Evolutionary conservation across 208 protist genomes (phyloP).

Genomic region (Acanthamoeba triangularis): DNA sequence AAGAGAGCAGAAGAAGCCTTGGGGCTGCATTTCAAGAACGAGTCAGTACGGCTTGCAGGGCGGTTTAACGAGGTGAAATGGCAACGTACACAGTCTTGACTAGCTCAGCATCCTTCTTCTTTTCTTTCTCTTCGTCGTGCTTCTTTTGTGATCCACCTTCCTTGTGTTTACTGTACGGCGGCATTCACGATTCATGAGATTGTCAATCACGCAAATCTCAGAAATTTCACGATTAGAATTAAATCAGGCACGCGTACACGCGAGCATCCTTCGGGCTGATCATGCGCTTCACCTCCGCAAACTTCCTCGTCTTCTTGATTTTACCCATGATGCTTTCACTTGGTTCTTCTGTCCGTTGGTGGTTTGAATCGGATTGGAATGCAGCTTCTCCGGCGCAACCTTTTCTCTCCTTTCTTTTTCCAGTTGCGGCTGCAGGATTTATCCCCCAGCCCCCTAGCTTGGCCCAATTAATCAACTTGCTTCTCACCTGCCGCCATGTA

Average conservation of each 20-base stretch:
- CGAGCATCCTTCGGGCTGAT: slow-evolving; percentile 88
- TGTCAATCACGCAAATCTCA: background rate
- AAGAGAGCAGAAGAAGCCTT: slow-evolving; percentile 93
- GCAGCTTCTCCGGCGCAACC: background rate
- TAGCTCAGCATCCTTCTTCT: slow-evolving; percentile 8
- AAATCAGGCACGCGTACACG: slow-evolving; percentile 27
- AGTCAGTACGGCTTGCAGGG: background rate
- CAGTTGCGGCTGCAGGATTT: background rate
- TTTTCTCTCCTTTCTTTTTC: slow-evolving; percentile 63
- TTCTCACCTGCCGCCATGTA: background rate
- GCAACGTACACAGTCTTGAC: slow-evolving; percentile 29
- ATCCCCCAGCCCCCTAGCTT: background rate
- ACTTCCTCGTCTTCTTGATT: slow-evolving; percentile 85
- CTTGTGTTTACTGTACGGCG: slow-evolving; percentile 2
- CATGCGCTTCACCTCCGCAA: slow-evolving; percentile 90
- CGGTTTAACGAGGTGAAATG: background rate
- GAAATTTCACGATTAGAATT: background rate
- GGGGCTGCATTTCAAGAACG: slow-evolving; percentile 19
- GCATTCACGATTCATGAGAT: background rate
- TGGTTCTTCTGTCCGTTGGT: background rate
- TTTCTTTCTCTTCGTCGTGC: slow-evolving; percentile 65
- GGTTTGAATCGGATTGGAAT: background rate
- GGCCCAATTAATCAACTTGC: background rate
- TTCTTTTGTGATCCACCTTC: slow-evolving; percentile 56
- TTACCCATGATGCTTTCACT: slow-evolving; percentile 79